Percentiles rank a stretch among this genome's conserved stretches.
phyloP scores from a whole-genome alignment of 106 monocot genomes.

The Dendrobium catenatum region DNA sequence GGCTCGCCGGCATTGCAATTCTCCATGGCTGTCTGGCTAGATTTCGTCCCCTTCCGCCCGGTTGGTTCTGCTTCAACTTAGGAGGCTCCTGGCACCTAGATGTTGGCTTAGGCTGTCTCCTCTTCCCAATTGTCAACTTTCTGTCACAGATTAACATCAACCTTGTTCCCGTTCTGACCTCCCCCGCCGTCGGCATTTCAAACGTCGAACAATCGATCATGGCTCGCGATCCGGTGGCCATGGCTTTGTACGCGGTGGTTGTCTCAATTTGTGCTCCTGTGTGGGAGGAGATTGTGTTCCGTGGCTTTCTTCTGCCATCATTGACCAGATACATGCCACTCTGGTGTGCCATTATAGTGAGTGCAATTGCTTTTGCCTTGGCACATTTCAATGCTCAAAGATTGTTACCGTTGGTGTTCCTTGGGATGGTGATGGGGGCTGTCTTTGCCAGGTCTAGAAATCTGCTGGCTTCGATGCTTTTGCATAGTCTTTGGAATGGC shows the following conservation, averaged over 20 bases:
- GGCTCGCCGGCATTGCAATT: slow-evolving; percentile 50
- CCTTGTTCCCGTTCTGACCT: slow-evolving; percentile 24
- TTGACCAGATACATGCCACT: slow-evolving; percentile 58
- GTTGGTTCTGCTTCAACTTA: slow-evolving; percentile 49
- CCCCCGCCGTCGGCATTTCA: slow-evolving; percentile 30
- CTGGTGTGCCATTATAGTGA: slow-evolving; percentile 36
- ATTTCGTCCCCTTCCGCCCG: slow-evolving; percentile 43
- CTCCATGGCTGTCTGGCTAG: slow-evolving; percentile 40
- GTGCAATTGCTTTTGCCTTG: slow-evolving; percentile 45
- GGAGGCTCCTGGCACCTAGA: slow-evolving; percentile 54
- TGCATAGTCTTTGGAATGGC: slow-evolving; percentile 62
- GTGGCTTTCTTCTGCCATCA: slow-evolving; percentile 56
- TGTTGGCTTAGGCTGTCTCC: slow-evolving; percentile 39
- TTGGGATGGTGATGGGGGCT: slow-evolving; percentile 50
- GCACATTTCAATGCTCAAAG: slow-evolving; percentile 57
- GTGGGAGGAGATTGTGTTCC: slow-evolving; percentile 61
- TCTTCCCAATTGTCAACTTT: slow-evolving; percentile 47
- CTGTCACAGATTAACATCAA: slow-evolving; percentile 44
- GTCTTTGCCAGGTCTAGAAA: slow-evolving; percentile 54
- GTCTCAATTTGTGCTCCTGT: slow-evolving; percentile 49
- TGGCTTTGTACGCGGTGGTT: slow-evolving; percentile 48
- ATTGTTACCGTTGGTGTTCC: slow-evolving; percentile 42
- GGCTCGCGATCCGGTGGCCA: slow-evolving; percentile 52
- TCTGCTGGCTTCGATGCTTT: slow-evolving; percentile 43
- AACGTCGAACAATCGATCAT: slow-evolving; percentile 52